These are phyloP conservation scores for Magnaporthiopsis incrustans DNA, from an alignment of 2,329 filamentous ascomycete species.

Conservation along the genomic window DNA sequence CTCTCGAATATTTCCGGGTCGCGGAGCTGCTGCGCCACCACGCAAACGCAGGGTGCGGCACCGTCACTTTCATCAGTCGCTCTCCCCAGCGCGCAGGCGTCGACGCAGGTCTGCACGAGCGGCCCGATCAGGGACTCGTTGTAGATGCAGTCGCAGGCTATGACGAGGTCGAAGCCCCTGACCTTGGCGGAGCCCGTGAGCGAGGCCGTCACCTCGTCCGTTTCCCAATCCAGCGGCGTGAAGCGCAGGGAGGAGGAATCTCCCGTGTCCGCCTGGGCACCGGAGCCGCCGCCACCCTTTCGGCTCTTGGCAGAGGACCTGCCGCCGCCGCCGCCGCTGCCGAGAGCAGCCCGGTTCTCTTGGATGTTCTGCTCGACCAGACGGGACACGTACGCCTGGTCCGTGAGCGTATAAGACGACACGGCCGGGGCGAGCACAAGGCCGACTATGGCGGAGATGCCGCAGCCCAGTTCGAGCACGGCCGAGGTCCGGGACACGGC, in stretches of 20 bases:
- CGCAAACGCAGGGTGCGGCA: slow-evolving; percentile 53
- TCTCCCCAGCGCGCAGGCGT: slow-evolving; percentile 57
- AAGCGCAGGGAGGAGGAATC: slow-evolving; percentile 26
- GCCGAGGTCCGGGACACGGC: slow-evolving; percentile 36
- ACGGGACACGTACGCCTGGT: slow-evolving; percentile 77
- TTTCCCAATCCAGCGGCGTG: slow-evolving; percentile 75
- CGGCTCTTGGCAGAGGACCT: slow-evolving; percentile 5
- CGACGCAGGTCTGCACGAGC: slow-evolving; percentile 72
- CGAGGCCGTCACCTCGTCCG: slow-evolving; percentile 39
- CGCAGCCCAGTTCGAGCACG: slow-evolving; percentile 80
- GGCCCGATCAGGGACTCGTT: slow-evolving; percentile 80
- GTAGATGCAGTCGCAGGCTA: slow-evolving; percentile 93
- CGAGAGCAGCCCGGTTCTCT: slow-evolving; percentile 38
- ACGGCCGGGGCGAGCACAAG: slow-evolving; percentile 57
- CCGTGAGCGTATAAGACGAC: slow-evolving; percentile 66
- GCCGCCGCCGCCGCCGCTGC: slow-evolving; percentile 10
- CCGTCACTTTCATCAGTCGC: slow-evolving; percentile 11
- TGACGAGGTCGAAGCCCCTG: slow-evolving; percentile 58
- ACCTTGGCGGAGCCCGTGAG: slow-evolving; percentile 27
- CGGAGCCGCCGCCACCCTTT: slow-evolving; percentile 8
- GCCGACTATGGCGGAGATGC: slow-evolving; percentile 74
- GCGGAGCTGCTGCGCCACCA: slow-evolving; percentile 85
- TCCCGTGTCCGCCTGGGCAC: background rate
- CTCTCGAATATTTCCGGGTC: slow-evolving; percentile 76
- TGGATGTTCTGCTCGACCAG: slow-evolving; percentile 69